phyloP scores from a whole-genome alignment of 2,329 filamentous ascomycete genomes.

The Chrysoporthe puriensis region DNA sequence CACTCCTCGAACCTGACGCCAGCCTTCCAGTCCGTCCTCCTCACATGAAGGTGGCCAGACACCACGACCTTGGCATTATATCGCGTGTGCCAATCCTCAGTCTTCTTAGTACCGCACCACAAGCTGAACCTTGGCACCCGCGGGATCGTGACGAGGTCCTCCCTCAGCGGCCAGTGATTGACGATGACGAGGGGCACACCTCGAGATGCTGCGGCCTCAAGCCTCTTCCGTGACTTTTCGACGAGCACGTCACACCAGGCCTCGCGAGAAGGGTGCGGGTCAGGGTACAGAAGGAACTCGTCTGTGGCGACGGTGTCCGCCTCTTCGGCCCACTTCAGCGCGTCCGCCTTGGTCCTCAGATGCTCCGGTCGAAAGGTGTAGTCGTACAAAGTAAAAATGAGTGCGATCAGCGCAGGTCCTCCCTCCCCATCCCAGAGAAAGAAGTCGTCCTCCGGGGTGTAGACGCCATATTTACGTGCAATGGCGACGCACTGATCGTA shows the following conservation, averaged over 20 bases:
- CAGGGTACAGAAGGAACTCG: constrained; percentile 43
- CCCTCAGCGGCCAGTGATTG: constrained; percentile 45
- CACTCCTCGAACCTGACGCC: constrained; percentile 44
- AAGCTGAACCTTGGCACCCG: constrained; percentile 42
- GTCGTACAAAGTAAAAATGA: constrained; percentile 63
- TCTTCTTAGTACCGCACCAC: constrained; percentile 44
- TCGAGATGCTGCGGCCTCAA: constrained; percentile 33
- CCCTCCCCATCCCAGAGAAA: constrained; percentile 56
- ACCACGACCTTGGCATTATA: constrained; percentile 43
- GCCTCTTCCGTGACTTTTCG: constrained; percentile 34
- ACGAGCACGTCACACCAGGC: constrained; percentile 41
- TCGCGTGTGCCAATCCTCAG: constrained; percentile 41
- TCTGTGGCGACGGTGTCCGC: constrained; percentile 42
- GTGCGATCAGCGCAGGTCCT: constrained; percentile 53
- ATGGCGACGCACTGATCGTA: constrained; percentile 58
- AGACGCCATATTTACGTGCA: constrained; percentile 54
- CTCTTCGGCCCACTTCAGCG: constrained; percentile 44
- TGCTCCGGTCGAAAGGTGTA: constrained; percentile 59
- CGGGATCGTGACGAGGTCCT: constrained; percentile 42
- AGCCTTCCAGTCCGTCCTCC: constrained; percentile 44
- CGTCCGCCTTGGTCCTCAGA: constrained; percentile 48
- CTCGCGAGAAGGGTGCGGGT: constrained; percentile 39
- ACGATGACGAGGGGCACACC: constrained; percentile 38
- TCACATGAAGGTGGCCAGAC: constrained; percentile 42
- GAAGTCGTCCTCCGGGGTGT: constrained; percentile 61